These are phyloP conservation scores for Trichophyton verrucosum DNA, from an alignment of 2,329 filamentous ascomycete genomes.

Conservation along the genomic window DNA sequence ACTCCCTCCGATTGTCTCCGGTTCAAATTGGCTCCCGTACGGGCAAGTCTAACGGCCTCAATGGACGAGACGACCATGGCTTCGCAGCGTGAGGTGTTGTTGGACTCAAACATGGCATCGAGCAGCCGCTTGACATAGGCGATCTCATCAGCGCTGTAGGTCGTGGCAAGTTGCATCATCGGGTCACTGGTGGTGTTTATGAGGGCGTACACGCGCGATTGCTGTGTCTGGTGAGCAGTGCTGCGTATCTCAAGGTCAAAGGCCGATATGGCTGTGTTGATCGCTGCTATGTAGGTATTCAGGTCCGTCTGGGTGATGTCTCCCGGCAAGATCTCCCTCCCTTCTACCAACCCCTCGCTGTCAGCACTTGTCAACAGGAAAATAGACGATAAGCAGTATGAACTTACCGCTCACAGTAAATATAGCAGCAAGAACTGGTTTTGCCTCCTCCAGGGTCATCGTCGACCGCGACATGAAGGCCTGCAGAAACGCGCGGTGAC, in stretches of 20 bases:
- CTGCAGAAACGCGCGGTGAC: constrained; percentile 79
- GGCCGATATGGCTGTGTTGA: constrained; percentile 59
- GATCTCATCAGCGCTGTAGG: constrained; percentile 69
- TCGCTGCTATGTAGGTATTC: constrained; percentile 52
- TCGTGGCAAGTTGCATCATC: constrained; percentile 76
- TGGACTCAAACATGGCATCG: constrained; percentile 81
- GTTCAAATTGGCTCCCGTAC: constrained; percentile 18
- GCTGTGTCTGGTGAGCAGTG: constrained; percentile 54
- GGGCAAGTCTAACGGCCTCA: constrained; percentile 57
- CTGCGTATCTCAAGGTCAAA: constrained; percentile 83
- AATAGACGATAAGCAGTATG: not conserved
- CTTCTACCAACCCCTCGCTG: constrained; percentile 22
- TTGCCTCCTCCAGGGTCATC: constrained; percentile 62
- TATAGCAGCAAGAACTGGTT: constrained; percentile 64
- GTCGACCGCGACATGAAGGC: constrained; percentile 67
- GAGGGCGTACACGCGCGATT: constrained; percentile 59
- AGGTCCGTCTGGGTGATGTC: constrained; percentile 60
- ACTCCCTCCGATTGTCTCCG: constrained; percentile 38
- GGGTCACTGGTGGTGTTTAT: constrained; percentile 81
- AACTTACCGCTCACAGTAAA: constrained; percentile 45
- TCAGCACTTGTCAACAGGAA: not conserved
- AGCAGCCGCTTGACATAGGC: constrained; percentile 78
- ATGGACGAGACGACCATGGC: constrained; percentile 69
- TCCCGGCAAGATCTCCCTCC: constrained; percentile 39
- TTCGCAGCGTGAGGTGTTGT: constrained; percentile 70